Evolutionary conservation across 73 alveolate species (phyloP).

Genomic region (Symbiodinium natans): DNA sequence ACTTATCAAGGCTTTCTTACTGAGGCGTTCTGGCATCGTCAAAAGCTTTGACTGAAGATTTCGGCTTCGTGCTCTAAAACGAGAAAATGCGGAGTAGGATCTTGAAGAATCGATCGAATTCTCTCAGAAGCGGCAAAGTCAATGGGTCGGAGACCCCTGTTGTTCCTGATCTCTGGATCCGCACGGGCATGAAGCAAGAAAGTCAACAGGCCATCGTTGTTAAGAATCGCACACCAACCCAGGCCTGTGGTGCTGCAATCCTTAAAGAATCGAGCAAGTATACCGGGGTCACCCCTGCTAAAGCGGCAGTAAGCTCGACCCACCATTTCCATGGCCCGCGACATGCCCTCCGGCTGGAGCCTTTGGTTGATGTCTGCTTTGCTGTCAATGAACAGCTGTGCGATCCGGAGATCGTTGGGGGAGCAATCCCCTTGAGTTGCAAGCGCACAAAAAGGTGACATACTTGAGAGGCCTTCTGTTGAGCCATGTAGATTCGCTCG

Average conservation of each 20-base stretch:
- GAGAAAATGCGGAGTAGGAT: background rate
- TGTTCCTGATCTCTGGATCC: conserved; percentile 1
- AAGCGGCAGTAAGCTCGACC: background rate
- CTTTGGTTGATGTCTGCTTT: background rate
- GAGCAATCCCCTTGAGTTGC: background rate
- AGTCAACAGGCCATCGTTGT: background rate
- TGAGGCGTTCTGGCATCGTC: no score
- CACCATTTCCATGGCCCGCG: background rate
- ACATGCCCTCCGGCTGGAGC: background rate
- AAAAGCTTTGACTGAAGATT: background rate
- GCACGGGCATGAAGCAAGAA: background rate
- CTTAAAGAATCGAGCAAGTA: background rate
- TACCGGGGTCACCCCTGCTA: background rate
- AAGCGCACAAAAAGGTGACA: background rate
- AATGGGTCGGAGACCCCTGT: conserved; percentile 20
- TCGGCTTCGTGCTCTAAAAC: background rate
- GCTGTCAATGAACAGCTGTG: background rate
- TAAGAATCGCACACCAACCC: background rate
- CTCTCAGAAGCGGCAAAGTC: background rate
- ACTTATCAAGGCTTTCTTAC: no score
- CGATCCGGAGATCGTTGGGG: background rate
- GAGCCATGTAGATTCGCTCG: background rate
- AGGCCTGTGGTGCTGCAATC: background rate
- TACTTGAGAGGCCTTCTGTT: background rate
- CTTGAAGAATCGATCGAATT: background rate